Percentiles rank a stretch among this genome's conserved stretches.
Evolutionary conservation across 2,329 filamentous ascomycete genomes (phyloP).

Genomic region (Boeremia lycopersici): DNA sequence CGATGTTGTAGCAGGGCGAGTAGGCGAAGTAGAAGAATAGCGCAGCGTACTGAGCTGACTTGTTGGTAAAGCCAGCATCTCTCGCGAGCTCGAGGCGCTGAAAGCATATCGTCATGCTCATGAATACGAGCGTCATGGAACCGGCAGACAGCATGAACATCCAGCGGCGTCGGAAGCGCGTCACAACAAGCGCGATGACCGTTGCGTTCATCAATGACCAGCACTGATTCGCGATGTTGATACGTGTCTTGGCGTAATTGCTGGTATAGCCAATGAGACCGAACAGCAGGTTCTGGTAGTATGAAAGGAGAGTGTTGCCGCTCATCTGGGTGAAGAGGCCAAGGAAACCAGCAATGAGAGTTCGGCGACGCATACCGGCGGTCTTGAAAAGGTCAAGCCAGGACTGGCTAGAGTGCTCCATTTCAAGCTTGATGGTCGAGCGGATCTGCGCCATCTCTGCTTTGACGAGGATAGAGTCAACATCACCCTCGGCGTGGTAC

Average conservation of each 20-base stretch:
- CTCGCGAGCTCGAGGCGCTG: constrained; percentile 40
- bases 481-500: constrained; percentile 54
- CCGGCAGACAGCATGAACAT: constrained; percentile 58
- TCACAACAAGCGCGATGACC: constrained; percentile 48
- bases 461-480: constrained; percentile 48
- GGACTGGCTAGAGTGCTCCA: constrained; percentile 59
- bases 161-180: constrained; percentile 50
- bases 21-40: constrained; percentile 68
- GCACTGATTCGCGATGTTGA: constrained; percentile 50
- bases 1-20: constrained; percentile 65
- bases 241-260: constrained; percentile 47
- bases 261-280: constrained; percentile 49
- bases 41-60: constrained; percentile 48
- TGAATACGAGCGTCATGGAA: constrained; percentile 60
- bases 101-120: constrained; percentile 61
- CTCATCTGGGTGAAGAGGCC: constrained; percentile 50
- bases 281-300: constrained; percentile 47
- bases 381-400: constrained; percentile 62
- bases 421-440: constrained; percentile 61
- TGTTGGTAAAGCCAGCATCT: constrained; percentile 32
- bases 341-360: constrained; percentile 39
- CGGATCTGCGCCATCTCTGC: constrained; percentile 67
- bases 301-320: constrained; percentile 48
- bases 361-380: constrained; percentile 48
- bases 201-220: constrained; percentile 51